Conservation (phyloP, 371 early-diverging fungal genomes). For the Circinella umbellata region DNA sequence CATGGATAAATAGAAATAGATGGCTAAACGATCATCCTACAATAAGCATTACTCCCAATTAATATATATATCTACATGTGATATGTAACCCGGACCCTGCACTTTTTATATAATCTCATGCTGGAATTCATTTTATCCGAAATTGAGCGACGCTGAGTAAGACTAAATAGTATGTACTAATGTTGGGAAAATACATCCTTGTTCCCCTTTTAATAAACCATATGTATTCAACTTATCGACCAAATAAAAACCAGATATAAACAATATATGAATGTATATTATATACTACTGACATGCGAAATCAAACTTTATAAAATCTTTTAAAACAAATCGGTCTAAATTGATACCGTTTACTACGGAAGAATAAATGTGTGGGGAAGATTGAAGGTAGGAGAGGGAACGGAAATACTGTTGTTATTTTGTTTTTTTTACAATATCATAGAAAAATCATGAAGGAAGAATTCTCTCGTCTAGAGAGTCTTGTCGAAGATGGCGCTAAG, state of each 20-base stretch:
- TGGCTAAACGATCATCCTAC: too few relatives aligned
- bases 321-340: slow-evolving; percentile 9
- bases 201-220: too few relatives aligned
- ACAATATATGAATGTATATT: neutral
- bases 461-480: slow-evolving; percentile 44
- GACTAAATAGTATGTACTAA: neutral
- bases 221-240: too few relatives aligned
- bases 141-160: neutral
- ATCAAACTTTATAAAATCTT: slow-evolving; percentile 11
- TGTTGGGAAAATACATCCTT: too few relatives aligned
- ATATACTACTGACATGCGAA: slow-evolving; percentile 4
- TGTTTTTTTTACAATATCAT: neutral
- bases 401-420: neutral
- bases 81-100: neutral
- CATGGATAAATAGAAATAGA: too few relatives aligned
- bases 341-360: slow-evolving; percentile 10
- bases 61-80: neutral
- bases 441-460: too few relatives aligned
- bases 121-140: neutral
- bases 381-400: neutral
- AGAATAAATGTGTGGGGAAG: neutral
- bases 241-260: neutral
- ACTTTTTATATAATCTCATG: neutral
- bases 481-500: slow-evolving; percentile 87
- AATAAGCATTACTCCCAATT: neutral